phyloP scores from a whole-genome alignment of 768 basidiomycete species.

The Amanita pseudoporphyria region DNA sequence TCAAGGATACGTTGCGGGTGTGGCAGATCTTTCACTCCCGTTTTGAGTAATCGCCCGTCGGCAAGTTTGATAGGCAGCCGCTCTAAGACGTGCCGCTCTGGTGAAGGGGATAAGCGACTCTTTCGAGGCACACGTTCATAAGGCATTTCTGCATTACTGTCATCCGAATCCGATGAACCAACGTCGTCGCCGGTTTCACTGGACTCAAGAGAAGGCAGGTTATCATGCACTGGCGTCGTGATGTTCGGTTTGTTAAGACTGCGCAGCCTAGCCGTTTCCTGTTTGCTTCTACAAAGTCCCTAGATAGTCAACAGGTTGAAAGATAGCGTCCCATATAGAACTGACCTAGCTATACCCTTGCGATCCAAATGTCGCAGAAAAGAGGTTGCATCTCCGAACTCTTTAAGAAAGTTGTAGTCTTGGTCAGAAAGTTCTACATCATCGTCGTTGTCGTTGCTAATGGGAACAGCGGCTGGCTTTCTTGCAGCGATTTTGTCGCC shows the following conservation, averaged over 20 bases:
- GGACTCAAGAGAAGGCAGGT: slow-evolving; percentile 66
- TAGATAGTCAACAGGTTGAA: background rate
- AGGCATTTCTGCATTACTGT: slow-evolving; percentile 64
- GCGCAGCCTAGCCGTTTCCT: slow-evolving; percentile 66
- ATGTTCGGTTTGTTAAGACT: slow-evolving; percentile 51
- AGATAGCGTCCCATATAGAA: slow-evolving; percentile 4
- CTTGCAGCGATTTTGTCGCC: slow-evolving; percentile 22
- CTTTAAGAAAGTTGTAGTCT: slow-evolving; percentile 55
- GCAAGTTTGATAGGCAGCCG: slow-evolving; percentile 82
- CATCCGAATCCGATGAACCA: slow-evolving; percentile 18
- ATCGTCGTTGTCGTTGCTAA: slow-evolving; percentile 45
- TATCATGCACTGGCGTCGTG: slow-evolving; percentile 35
- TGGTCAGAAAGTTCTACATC: slow-evolving; percentile 57
- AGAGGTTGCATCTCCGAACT: slow-evolving; percentile 49
- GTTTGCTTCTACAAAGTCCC: slow-evolving; percentile 60
- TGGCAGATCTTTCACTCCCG: slow-evolving; percentile 26
- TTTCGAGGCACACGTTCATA: slow-evolving; percentile 61
- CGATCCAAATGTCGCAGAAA: slow-evolving; percentile 71
- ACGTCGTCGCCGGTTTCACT: slow-evolving; percentile 20
- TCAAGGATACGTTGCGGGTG: slow-evolving; percentile 15
- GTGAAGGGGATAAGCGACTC: slow-evolving; percentile 34
- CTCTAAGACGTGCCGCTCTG: slow-evolving; percentile 40
- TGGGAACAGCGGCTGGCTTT: slow-evolving; percentile 50
- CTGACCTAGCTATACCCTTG: slow-evolving; percentile 73
- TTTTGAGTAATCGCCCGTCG: slow-evolving; percentile 65